These are phyloP conservation scores for Plasmodium vinckei DNA, from an alignment of 169 alveolate species.

Conservation along the genomic window DNA sequence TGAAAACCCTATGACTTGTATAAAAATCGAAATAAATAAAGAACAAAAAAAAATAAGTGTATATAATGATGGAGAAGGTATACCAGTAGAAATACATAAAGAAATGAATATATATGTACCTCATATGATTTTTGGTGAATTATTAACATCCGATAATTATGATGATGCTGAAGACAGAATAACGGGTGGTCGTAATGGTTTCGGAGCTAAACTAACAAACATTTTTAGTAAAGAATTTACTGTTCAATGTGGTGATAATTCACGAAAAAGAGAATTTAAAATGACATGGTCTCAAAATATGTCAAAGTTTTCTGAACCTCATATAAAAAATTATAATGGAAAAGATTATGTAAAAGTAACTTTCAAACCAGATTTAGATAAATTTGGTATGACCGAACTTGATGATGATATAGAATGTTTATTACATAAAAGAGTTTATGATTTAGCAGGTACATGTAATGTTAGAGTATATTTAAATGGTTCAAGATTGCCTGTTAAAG, in stretches of 20 bases:
- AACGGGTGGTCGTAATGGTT: slow-evolving; percentile 99
- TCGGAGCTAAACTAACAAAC: slow-evolving; percentile 99
- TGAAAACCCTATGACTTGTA: slow-evolving; percentile 86
- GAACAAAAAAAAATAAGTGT: slow-evolving; percentile 85
- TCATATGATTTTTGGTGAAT: slow-evolving; percentile 98
- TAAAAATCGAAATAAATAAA: slow-evolving; percentile 86
- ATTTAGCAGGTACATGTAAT: slow-evolving; percentile 98
- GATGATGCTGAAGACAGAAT: slow-evolving; percentile 98
- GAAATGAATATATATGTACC: slow-evolving; percentile 98
- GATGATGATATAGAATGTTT: slow-evolving; percentile 94
- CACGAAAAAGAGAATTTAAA: slow-evolving; percentile 88
- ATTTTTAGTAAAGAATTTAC: slow-evolving; percentile 96
- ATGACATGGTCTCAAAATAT: slow-evolving; percentile 93
- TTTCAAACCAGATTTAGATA: slow-evolving; percentile 97
- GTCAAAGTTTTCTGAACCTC: slow-evolving; percentile 91
- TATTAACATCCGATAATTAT: slow-evolving; percentile 98
- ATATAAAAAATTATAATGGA: slow-evolving; percentile 85
- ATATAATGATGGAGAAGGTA: slow-evolving; percentile 89
- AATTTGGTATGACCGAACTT: slow-evolving; percentile 92
- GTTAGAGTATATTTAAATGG: slow-evolving; percentile 96
- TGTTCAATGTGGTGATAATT: slow-evolving; percentile 96
- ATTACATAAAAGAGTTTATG: slow-evolving; percentile 97
- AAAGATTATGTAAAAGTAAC: slow-evolving; percentile 94
- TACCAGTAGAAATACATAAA: slow-evolving; percentile 95
- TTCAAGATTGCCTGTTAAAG: slow-evolving; percentile 90